phyloP scores from a whole-genome alignment of 2,329 filamentous ascomycete species.

The Fusarium sp. region DNA sequence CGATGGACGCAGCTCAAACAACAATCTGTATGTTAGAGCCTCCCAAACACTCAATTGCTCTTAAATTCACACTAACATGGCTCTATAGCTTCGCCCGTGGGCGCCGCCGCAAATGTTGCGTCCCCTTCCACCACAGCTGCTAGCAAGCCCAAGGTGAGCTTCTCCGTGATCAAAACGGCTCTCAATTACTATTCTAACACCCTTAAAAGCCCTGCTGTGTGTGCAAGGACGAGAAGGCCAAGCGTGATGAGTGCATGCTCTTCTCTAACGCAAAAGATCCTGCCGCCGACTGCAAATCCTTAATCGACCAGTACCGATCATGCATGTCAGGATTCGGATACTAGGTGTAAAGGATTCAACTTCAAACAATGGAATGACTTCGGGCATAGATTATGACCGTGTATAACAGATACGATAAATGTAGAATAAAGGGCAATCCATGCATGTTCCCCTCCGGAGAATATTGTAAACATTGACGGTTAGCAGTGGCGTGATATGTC shows the following conservation, averaged over 20 bases:
- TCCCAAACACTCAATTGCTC: neutral
- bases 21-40: conserved; percentile 38
- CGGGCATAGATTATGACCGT: conserved; percentile 20
- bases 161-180: conserved; percentile 2
- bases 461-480: neutral
- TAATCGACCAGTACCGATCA: conserved; percentile 84
- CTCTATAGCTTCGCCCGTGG: conserved; percentile 30
- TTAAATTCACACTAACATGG: conserved; percentile 2
- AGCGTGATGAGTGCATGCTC: conserved; percentile 98
- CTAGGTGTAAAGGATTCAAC: conserved; percentile 60
- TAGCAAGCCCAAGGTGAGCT: conserved; percentile 56
- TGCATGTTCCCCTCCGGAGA: conserved; percentile 34
- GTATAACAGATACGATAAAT: conserved; percentile 39
- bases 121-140: conserved; percentile 39
- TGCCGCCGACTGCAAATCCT: conserved; percentile 80
- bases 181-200: conserved; percentile 20
- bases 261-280: conserved; percentile 89
- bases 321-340: conserved; percentile 97
- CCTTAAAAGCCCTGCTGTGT: conserved; percentile 88
- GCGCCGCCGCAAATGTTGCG: conserved; percentile 43
- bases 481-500: conserved; percentile 36
- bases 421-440: conserved; percentile 39
- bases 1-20: conserved; percentile 46
- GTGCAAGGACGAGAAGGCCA: conserved; percentile 93
- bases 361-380: neutral